phyloP scores from a whole-genome alignment of 2,329 filamentous ascomycete species.

The Thelonectria rubi region DNA sequence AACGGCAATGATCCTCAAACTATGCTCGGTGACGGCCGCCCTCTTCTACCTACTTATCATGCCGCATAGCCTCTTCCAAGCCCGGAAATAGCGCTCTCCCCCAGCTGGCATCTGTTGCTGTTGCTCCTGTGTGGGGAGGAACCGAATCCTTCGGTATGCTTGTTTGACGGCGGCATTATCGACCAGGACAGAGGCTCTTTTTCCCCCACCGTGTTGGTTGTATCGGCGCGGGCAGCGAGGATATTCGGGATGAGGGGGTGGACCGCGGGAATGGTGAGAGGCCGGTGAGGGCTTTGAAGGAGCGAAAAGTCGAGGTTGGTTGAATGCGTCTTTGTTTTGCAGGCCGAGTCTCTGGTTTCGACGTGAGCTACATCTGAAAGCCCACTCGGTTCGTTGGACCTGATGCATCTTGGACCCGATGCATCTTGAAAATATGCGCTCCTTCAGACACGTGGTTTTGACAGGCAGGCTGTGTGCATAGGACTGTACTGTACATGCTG shows the following conservation, averaged over 20 bases:
- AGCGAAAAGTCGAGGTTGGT: background rate
- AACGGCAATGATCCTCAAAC: background rate
- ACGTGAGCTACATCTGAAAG: background rate
- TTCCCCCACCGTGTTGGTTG: conserved; percentile 10
- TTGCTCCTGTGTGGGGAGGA: background rate
- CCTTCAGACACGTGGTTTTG: conserved; percentile 3
- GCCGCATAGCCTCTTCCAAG: background rate
- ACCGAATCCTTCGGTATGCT: conserved; percentile 10
- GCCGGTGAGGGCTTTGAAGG: background rate
- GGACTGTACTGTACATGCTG: too few species aligned
- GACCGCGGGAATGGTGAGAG: background rate
- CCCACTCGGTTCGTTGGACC: background rate
- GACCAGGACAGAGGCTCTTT: background rate
- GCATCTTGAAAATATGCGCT: conserved; percentile 3
- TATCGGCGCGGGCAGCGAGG: conserved; percentile 5
- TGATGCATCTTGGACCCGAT: too few species aligned
- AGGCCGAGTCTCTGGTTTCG: background rate
- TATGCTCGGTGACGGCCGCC: conserved; percentile 1
- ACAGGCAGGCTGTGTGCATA: background rate
- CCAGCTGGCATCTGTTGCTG: background rate
- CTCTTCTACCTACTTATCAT: conserved; percentile 14
- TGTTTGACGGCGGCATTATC: background rate
- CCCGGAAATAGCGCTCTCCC: background rate
- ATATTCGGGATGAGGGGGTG: background rate
- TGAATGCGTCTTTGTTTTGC: background rate